Conservation (phyloP, 768 basidiomycete genomes). For the Mycena pura region DNA sequence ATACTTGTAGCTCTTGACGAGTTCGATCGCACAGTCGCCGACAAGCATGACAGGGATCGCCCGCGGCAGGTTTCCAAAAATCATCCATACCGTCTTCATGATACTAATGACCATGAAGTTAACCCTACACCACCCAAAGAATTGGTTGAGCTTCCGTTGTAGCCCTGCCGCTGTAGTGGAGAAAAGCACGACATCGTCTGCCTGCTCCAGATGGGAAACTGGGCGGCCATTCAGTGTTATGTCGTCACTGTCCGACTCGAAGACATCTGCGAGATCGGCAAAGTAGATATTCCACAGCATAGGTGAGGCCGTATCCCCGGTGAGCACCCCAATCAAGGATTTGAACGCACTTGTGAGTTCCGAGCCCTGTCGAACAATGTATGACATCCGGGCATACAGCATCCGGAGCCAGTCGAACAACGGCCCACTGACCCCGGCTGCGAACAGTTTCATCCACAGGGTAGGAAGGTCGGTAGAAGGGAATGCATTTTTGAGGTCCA, state of each 20-base stretch:
- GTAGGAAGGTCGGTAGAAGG: conserved; percentile 38
- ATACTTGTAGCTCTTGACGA: conserved; percentile 20
- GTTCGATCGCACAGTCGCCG: neutral
- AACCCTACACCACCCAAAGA: conserved; percentile 28
- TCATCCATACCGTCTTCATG: conserved; percentile 27
- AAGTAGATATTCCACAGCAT: conserved; percentile 34
- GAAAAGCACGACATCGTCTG: conserved; percentile 33
- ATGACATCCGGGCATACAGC: conserved; percentile 29
- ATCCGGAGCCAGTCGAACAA: conserved; percentile 37
- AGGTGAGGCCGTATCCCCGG: conserved; percentile 35
- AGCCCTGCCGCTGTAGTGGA: conserved; percentile 23
- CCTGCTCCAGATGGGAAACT: conserved; percentile 32
- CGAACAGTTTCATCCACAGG: conserved; percentile 36
- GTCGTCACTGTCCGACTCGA: conserved; percentile 24
- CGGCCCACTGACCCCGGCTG: conserved; percentile 28
- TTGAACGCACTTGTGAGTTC: conserved; percentile 22
- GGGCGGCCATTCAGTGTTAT: conserved; percentile 11
- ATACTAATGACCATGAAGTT: conserved; percentile 36
- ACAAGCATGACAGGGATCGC: neutral
- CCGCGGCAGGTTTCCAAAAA: conserved; percentile 19
- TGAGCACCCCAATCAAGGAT: conserved; percentile 32
- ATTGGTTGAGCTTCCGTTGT: conserved; percentile 23
- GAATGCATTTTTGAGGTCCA: conserved; percentile 41
- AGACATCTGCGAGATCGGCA: conserved; percentile 19
- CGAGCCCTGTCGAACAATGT: conserved; percentile 21